Evolutionary conservation across 2,329 filamentous ascomycete genomes (phyloP).

Genomic region (Exophiala calicioides): DNA sequence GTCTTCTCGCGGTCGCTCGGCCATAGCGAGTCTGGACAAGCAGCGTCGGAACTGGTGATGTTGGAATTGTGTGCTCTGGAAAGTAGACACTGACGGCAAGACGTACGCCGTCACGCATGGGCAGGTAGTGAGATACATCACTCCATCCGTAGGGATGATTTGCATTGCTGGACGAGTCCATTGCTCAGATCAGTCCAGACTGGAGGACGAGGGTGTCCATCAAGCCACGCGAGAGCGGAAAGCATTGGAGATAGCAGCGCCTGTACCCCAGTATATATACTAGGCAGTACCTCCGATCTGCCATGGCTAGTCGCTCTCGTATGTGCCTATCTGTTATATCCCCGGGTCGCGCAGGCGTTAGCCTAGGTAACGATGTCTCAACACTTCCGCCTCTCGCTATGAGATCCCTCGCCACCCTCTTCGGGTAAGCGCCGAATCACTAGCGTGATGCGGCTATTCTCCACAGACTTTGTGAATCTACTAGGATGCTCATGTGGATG

Average conservation of each 20-base stretch:
- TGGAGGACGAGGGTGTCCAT: not conserved
- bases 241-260: no score
- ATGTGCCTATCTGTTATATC: not conserved
- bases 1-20: constrained; percentile 1
- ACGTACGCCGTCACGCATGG: constrained; percentile 7
- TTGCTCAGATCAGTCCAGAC: not conserved
- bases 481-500: no score
- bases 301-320: no score
- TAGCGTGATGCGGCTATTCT: not conserved
- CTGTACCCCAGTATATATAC: no score
- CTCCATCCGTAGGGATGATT: constrained; percentile 2
- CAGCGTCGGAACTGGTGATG: not conserved
- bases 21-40: constrained; percentile 2
- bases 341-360: not conserved
- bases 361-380: not conserved
- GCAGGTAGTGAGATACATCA: constrained; percentile 8
- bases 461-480: not conserved
- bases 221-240: not conserved
- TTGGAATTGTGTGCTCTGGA: constrained; percentile 4
- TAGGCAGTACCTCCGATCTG: no score
- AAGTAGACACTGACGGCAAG: constrained; percentile 8
- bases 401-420: constrained; percentile 1
- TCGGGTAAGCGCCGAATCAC: not conserved
- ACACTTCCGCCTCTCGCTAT: not conserved
- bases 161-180: not conserved